phyloP scores from a whole-genome alignment of 768 basidiomycete genomes.

The Lentinula raphanica region DNA sequence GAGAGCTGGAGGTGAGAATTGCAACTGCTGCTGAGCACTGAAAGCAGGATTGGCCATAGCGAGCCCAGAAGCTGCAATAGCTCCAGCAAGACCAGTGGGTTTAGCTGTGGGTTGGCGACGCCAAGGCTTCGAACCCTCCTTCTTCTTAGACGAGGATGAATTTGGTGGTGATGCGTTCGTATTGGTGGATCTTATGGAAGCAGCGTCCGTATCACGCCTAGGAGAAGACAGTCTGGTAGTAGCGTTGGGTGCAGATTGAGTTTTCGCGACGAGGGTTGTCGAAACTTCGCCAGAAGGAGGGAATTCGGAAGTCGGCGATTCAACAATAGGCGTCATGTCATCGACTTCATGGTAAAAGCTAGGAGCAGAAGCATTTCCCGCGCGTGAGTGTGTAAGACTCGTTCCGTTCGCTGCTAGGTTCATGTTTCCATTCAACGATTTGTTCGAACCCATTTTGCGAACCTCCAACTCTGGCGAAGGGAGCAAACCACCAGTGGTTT shows the following conservation, averaged over 20 bases:
- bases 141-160: constrained; percentile 14
- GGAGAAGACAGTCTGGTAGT: constrained; percentile 1
- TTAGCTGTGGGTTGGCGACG: constrained; percentile 31
- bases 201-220: constrained; percentile 4
- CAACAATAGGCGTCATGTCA: constrained; percentile 7
- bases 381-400: neutral
- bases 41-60: constrained; percentile 58
- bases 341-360: neutral
- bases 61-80: constrained; percentile 60
- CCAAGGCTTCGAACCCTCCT: constrained; percentile 39
- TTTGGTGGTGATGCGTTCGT: neutral
- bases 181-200: neutral
- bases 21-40: constrained; percentile 41
- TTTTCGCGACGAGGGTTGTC: neutral
- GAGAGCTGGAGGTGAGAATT: constrained; percentile 23
- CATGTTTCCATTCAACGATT: neutral
- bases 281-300: neutral
- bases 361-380: neutral
- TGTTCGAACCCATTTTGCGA: constrained; percentile 3
- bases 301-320: constrained; percentile 6
- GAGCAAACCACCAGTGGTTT: neutral
- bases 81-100: constrained; percentile 59
- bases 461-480: neutral
- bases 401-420: neutral
- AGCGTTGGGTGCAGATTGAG: neutral